Conservation (phyloP, 225 moss, liverwort and hornwort species). For the Ulota crispa region DNA sequence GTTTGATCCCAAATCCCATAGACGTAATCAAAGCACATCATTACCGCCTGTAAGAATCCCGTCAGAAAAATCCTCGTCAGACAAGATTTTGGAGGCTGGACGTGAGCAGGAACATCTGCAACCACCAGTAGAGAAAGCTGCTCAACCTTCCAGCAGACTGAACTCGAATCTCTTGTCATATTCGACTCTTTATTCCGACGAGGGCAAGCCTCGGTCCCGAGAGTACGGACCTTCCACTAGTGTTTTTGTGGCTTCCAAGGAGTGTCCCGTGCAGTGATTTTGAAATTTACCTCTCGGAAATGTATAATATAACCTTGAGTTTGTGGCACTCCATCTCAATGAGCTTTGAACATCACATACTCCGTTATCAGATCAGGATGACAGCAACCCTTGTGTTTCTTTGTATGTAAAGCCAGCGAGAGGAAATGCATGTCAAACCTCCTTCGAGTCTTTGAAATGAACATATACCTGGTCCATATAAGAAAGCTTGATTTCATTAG, state of each 20-base stretch:
- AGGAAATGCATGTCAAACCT: neutral
- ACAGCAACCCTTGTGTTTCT: neutral
- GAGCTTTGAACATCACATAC: neutral
- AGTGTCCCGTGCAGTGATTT: neutral
- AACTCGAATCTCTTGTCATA: neutral
- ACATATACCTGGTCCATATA: neutral
- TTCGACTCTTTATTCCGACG: constrained; percentile 9
- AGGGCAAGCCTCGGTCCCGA: constrained; percentile 11
- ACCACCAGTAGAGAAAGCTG: constrained; percentile 4
- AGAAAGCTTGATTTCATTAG: neutral
- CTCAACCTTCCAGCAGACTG: neutral
- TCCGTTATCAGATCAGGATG: neutral
- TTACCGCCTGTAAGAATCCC: neutral
- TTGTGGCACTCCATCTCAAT: neutral
- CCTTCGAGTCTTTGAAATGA: neutral
- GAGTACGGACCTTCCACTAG: constrained; percentile 12
- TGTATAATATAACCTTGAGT: neutral
- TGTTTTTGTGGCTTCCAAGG: neutral
- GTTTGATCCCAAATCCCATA: neutral
- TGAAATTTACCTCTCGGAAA: neutral
- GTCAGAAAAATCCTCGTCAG: neutral
- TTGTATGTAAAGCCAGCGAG: neutral
- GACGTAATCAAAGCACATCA: constrained; percentile 13
- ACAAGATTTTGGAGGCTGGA: constrained; percentile 4
- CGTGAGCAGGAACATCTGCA: neutral